Evolutionary conservation across 768 basidiomycete genomes (phyloP).

Genomic region (Xerocomus potaroensis): DNA sequence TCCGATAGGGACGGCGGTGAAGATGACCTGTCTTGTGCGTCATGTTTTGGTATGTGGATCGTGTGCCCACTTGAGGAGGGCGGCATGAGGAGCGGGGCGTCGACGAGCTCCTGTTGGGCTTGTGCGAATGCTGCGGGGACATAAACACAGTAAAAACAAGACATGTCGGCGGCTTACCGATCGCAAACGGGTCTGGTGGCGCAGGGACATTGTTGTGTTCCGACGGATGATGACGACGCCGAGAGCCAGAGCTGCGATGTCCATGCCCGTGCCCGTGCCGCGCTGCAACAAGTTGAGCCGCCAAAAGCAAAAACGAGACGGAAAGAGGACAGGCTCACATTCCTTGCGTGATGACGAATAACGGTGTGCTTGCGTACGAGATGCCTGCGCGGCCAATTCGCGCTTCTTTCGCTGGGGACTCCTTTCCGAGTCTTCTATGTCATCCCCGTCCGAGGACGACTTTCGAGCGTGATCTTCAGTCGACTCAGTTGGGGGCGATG

Average conservation of each 20-base stretch:
- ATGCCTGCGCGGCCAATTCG: slow-evolving; percentile 9
- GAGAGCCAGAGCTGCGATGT: slow-evolving; percentile 11
- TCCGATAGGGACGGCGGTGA: not conserved
- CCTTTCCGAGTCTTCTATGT: slow-evolving; percentile 7
- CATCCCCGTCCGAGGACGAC: slow-evolving; percentile 11
- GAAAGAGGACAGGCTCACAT: slow-evolving; percentile 3
- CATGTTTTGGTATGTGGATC: not conserved
- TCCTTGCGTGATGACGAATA: slow-evolving; percentile 11
- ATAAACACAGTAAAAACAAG: not conserved
- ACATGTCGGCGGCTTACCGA: slow-evolving; percentile 8
- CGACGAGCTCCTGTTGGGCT: slow-evolving; percentile 5
- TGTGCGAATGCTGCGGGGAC: slow-evolving; percentile 20
- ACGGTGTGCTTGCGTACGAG: not conserved
- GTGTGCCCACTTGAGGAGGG: not conserved
- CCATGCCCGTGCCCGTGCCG: slow-evolving; percentile 4
- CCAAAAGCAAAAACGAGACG: not conserved
- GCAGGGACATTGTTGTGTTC: not conserved
- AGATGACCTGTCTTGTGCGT: not conserved
- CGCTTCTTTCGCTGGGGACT: slow-evolving; percentile 20
- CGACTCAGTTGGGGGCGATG: slow-evolving; percentile 7
- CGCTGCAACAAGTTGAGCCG: slow-evolving; percentile 1
- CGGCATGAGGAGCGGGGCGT: not conserved
- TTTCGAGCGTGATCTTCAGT: slow-evolving; percentile 10
- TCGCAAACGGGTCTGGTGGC: slow-evolving; percentile 20
- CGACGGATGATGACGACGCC: slow-evolving; percentile 3